A percentile compares a stretch with the other conserved stretches of the same genome.
phyloP scores from a whole-genome alignment of 2,329 filamentous ascomycete species.

The Pestalotiopsis sp. region DNA sequence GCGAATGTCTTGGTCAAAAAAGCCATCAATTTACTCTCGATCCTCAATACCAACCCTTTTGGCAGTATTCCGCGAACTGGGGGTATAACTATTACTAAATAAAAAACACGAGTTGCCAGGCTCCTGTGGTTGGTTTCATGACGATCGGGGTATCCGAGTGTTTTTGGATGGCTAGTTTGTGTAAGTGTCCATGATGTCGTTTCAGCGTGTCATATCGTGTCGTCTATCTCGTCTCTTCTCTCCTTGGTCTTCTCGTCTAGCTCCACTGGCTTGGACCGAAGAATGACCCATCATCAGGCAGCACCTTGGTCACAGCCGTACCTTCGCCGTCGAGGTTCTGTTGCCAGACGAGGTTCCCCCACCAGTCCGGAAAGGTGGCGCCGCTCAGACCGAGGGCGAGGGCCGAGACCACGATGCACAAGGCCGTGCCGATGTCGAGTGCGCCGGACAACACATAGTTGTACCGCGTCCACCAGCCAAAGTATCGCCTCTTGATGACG shows the following conservation, averaged over 20 bases:
- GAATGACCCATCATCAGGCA: slow-evolving; percentile 7
- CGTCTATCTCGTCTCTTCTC: background rate
- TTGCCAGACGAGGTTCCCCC: slow-evolving; percentile 9
- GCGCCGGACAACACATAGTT: slow-evolving; percentile 61
- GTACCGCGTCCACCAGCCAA: slow-evolving; percentile 57
- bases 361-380: slow-evolving; percentile 9
- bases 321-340: slow-evolving; percentile 4
- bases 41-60: background rate
- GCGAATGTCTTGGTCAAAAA: background rate
- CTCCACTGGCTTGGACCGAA: slow-evolving; percentile 3
- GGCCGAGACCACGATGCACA: slow-evolving; percentile 6
- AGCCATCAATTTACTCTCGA: background rate
- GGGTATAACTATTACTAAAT: background rate
- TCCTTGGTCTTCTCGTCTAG: background rate
- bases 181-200: background rate
- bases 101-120: background rate
- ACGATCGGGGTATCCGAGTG: background rate
- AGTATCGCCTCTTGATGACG: slow-evolving; percentile 47
- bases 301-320: slow-evolving; percentile 4
- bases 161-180: background rate
- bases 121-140: background rate
- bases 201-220: background rate
- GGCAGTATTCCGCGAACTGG: background rate
- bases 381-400: slow-evolving; percentile 9
- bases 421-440: slow-evolving; percentile 50